Conservation (phyloP, 1,139 yeast genomes). For the Hemisphaericaspora subhashii region DNA sequence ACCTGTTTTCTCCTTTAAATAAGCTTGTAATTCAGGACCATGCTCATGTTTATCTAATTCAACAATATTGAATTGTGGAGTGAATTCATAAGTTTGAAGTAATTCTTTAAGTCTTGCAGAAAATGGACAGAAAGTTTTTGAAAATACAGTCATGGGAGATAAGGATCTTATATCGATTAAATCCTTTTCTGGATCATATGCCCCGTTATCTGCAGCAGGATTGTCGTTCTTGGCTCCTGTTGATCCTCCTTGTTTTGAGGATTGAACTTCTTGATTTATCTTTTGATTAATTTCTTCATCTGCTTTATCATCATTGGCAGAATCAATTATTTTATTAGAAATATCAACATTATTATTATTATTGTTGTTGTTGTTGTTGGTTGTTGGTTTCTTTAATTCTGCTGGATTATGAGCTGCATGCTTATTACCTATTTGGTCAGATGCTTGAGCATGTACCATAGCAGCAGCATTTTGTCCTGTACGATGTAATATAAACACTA, state of each 20-base stretch:
- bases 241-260: constrained; percentile 9
- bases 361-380: no score
- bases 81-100: constrained; percentile 65
- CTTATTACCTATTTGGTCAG: constrained; percentile 15
- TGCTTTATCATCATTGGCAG: constrained; percentile 34
- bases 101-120: constrained; percentile 70
- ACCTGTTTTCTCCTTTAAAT: constrained; percentile 56
- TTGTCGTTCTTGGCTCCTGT: constrained; percentile 3
- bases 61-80: constrained; percentile 71
- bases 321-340: constrained; percentile 26
- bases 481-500: constrained; percentile 19
- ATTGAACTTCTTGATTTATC: constrained; percentile 28
- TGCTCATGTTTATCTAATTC: constrained; percentile 80
- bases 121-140: constrained; percentile 74
- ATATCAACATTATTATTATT: constrained; percentile 11
- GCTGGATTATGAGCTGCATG: constrained; percentile 8
- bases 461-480: constrained; percentile 14
- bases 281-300: constrained; percentile 45
- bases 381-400: constrained; percentile 5
- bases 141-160: constrained; percentile 72
- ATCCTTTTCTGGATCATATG: constrained; percentile 63
- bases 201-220: constrained; percentile 14
- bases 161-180: constrained; percentile 56
- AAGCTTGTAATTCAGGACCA: constrained; percentile 61
- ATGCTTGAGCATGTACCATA: constrained; percentile 16